Percentiles rank a stretch among this genome's conserved stretches.
Evolutionary conservation across 805 yeast genomes (phyloP).

Genomic region (Lipomyces chichibuensis): DNA sequence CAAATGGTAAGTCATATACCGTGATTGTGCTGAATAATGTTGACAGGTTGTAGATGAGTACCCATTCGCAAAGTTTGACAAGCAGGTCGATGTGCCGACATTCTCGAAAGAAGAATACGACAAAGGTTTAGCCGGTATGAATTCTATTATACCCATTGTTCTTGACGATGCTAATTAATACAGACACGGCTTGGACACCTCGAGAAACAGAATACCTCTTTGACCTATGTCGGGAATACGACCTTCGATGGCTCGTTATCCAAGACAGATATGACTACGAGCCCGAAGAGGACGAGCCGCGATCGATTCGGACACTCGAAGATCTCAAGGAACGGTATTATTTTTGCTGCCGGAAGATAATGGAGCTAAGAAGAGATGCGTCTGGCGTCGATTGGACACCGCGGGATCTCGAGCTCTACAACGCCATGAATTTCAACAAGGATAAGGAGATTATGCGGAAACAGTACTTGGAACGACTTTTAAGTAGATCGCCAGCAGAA

Average conservation of each 20-base stretch:
- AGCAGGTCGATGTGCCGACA: slow-evolving; percentile 67
- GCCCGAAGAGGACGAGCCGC: slow-evolving; percentile 31
- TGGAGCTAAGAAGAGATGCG: slow-evolving; percentile 50
- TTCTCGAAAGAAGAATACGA: slow-evolving; percentile 66
- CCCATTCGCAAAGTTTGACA: slow-evolving; percentile 74
- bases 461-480: slow-evolving; percentile 70
- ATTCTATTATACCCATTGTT: not conserved
- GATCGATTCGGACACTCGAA: slow-evolving; percentile 58
- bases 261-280: slow-evolving; percentile 58
- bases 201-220: slow-evolving; percentile 82
- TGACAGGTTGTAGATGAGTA: slow-evolving; percentile 50
- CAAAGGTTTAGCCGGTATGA: slow-evolving; percentile 34
- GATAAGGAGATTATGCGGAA: slow-evolving; percentile 78
- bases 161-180: slow-evolving; percentile 44
- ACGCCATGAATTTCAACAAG: slow-evolving; percentile 68
- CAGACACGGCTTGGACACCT: slow-evolving; percentile 64
- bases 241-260: slow-evolving; percentile 71
- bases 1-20: slow-evolving; percentile 12
- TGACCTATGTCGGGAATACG: slow-evolving; percentile 57
- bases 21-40: not conserved
- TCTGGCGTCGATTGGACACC: slow-evolving; percentile 49
- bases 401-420: slow-evolving; percentile 58
- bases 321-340: slow-evolving; percentile 86
- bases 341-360: slow-evolving; percentile 60
- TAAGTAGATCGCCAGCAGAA: slow-evolving; percentile 90